Evolutionary conservation across 495 filamentous ascomycete genomes (phyloP), one percentile per base, ranked within the genome.

Genomic region (Talaromyces borbonicus): DNA sequence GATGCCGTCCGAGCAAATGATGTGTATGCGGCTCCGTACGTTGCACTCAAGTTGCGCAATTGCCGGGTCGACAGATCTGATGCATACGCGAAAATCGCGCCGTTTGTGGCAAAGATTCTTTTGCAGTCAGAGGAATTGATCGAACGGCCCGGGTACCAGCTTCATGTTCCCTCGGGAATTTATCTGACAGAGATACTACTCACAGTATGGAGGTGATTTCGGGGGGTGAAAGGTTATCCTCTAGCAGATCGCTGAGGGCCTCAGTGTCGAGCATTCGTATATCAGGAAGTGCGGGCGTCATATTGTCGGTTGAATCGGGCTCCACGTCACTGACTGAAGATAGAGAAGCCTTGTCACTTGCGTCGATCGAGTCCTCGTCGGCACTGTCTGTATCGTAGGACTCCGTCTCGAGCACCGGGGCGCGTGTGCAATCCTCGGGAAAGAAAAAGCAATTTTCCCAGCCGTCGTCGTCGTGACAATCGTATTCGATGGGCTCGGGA

Each of bases 191-290:
- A 27, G 18, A 0, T 15, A 15, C 23, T 2, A 46, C 60, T 12
- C 60, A 69, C 68, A 72, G 46, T 31, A 72, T 72, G 8, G 66
- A 66, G 8, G 66, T 72, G 42, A 72, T 72, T 52, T 72, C 66
- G 22, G 68, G 68, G 3, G 66, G 68, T 7, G 63, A 67, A 11
- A 70, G 61, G 45, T 72, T 72, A 46, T 72, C 68, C 50, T 72
- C 66, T 8, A 72, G 51, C 16, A 72, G 56, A 46, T 69, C 68
- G 31, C 66, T 58, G 24, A 72, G 58, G 42, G 66, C 68, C 58
- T 70, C 68, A 19, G 66, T 61, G 54, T 72, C 66, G 9, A 72
- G 52, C 68, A 72, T 72, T 37, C 67, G 68, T 36, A 72, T 69
- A 53, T 72, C 66, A 15, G 68, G 68, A 24, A 72, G 63, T 23